Evolutionary conservation across 495 filamentous ascomycete genomes (phyloP).

Genomic region (Penicillium turbatum): DNA sequence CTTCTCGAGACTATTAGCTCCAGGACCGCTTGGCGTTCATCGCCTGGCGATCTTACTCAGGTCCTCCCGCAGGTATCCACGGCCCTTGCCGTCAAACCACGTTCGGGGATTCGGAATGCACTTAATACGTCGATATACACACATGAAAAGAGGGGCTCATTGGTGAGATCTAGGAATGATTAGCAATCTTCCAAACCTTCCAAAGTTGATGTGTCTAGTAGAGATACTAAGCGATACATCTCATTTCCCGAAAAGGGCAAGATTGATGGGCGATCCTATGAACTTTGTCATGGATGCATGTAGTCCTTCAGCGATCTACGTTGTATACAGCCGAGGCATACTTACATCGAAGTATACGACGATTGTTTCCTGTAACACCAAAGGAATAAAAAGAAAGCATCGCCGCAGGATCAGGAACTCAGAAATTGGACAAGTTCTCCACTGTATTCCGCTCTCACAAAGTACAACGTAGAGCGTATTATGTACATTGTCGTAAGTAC

Average conservation of each 20-base stretch:
- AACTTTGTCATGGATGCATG: background rate
- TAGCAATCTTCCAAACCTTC: background rate
- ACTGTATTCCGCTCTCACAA: no score
- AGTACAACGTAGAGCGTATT: no score
- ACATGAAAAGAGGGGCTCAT: background rate
- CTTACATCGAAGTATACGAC: no score
- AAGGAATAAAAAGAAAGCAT: no score
- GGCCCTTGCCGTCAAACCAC: background rate
- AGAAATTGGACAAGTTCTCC: no score
- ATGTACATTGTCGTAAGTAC: no score
- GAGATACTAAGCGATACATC: background rate
- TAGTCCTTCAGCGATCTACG: background rate
- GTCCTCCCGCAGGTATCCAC: background rate
- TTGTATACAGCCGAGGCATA: no score
- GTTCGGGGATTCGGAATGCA: background rate
- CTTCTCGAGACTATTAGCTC: background rate
- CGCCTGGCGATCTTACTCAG: background rate
- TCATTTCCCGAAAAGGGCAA: background rate
- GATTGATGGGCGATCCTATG: background rate
- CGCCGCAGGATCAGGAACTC: no score
- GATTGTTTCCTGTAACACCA: no score
- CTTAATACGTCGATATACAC: background rate
- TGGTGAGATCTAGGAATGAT: background rate
- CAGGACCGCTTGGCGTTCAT: background rate
- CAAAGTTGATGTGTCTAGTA: background rate